A percentile compares a stretch with the other conserved stretches of the same genome.
These are phyloP conservation scores for Wickerhamiella pararugosa DNA, from an alignment of 1,139 yeast species.

Conservation along the genomic window DNA sequence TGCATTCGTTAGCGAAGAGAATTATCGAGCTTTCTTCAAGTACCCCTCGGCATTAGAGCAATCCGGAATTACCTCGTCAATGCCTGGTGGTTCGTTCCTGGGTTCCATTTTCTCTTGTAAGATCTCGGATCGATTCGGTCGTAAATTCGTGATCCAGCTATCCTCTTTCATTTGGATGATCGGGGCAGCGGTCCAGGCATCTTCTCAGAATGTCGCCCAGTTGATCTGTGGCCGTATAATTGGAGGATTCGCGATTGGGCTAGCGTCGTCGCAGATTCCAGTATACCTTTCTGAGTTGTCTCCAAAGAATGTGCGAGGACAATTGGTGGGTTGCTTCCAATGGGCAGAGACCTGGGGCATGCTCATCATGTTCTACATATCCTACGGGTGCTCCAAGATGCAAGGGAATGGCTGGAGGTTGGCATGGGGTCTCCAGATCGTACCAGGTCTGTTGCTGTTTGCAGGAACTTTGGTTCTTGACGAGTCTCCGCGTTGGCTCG, in stretches of 20 bases:
- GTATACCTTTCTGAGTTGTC: slow-evolving; percentile 58
- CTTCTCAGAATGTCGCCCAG: slow-evolving; percentile 61
- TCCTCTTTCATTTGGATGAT: slow-evolving; percentile 59
- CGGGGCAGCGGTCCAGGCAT: slow-evolving; percentile 72
- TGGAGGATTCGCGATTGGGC: slow-evolving; percentile 54
- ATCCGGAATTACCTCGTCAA: slow-evolving; percentile 66
- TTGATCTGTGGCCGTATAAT: slow-evolving; percentile 44
- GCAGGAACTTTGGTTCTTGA: slow-evolving; percentile 39
- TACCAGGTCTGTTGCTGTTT: slow-evolving; percentile 43
- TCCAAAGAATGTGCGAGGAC: slow-evolving; percentile 48
- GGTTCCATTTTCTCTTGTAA: slow-evolving; percentile 22
- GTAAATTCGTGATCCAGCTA: slow-evolving; percentile 57
- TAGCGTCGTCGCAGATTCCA: slow-evolving; percentile 55
- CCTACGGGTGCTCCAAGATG: slow-evolving; percentile 42
- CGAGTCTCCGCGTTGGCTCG: slow-evolving; percentile 67
- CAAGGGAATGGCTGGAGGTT: slow-evolving; percentile 40
- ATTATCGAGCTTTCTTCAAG: slow-evolving; percentile 31
- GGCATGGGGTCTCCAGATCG: slow-evolving; percentile 53
- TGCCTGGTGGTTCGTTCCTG: slow-evolving; percentile 72
- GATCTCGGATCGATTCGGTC: slow-evolving; percentile 56
- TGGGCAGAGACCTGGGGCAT: slow-evolving; percentile 59
- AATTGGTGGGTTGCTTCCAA: slow-evolving; percentile 52
- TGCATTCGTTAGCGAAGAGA: slow-evolving; percentile 61
- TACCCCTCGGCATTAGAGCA: slow-evolving; percentile 34
- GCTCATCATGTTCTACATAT: slow-evolving; percentile 41